A percentile compares a stretch with the other conserved stretches of the same genome.
These are phyloP conservation scores for Schizophyllum amplum DNA, from an alignment of 1,284 basidiomycete species.

Conservation along the genomic window DNA sequence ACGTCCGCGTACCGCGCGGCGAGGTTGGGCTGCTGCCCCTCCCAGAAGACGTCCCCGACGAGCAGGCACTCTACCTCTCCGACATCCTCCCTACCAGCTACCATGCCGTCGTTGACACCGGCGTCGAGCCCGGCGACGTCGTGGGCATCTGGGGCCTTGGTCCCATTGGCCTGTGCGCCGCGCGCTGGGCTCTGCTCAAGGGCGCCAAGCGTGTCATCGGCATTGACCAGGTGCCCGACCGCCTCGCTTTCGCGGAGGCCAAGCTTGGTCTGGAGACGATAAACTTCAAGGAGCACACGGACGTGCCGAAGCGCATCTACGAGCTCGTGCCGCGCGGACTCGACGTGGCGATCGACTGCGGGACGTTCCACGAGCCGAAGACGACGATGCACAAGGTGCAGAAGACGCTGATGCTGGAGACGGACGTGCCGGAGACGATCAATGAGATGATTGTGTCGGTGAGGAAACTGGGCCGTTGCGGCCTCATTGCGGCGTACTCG, in stretches of 20 bases:
- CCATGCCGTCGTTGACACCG: conserved; percentile 64
- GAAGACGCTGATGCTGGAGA: conserved; percentile 68
- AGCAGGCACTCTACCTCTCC: conserved; percentile 57
- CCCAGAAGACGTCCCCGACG: conserved; percentile 57
- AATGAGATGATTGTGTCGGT: conserved; percentile 64
- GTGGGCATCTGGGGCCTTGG: conserved; percentile 65
- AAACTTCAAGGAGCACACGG: conserved; percentile 50
- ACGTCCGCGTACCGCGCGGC: conserved; percentile 61
- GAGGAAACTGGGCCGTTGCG: conserved; percentile 56
- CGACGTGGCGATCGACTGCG: conserved; percentile 50
- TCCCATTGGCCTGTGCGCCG: conserved; percentile 54
- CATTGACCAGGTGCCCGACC: conserved; percentile 57
- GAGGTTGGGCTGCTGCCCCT: conserved; percentile 66
- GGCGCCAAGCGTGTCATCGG: conserved; percentile 68
- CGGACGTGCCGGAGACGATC: conserved; percentile 64
- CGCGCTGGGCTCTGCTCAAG: conserved; percentile 58
- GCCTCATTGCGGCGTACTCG: conserved; percentile 56
- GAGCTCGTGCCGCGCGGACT: conserved; percentile 58
- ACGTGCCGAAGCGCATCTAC: conserved; percentile 52
- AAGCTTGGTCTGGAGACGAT: conserved; percentile 53
- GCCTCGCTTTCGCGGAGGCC: conserved; percentile 52
- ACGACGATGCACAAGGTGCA: conserved; percentile 56
- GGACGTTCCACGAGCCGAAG: conserved; percentile 69
- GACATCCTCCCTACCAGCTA: conserved; percentile 73
- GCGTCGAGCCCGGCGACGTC: conserved; percentile 55